A percentile compares a stretch with the other conserved stretches of the same genome.
Conservation (phyloP, 2,329 filamentous ascomycete genomes). For the Verticillium alfalfae region DNA sequence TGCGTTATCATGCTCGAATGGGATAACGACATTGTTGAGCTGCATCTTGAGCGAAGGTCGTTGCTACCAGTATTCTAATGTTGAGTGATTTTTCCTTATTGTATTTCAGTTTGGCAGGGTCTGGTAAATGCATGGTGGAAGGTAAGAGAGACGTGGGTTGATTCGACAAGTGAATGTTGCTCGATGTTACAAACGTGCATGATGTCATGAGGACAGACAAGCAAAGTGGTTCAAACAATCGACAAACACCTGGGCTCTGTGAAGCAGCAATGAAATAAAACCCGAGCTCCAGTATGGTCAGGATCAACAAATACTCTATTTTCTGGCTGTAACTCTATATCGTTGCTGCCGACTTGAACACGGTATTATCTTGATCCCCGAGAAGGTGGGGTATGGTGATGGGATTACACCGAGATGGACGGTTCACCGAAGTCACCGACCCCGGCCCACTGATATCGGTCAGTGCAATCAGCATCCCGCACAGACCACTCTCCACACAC, state of each 20-base stretch:
- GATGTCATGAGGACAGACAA: background rate
- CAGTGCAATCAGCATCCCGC: background rate
- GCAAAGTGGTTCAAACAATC: too few species aligned
- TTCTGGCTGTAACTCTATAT: background rate
- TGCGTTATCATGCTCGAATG: background rate
- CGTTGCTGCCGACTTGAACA: background rate
- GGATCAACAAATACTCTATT: background rate
- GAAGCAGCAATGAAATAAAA: too few species aligned
- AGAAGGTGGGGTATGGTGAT: background rate
- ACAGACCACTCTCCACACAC: background rate
- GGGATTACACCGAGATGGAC: background rate
- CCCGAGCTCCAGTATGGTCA: background rate
- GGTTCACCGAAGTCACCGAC: background rate
- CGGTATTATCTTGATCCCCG: background rate
- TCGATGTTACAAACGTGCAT: background rate
- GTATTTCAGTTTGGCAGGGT: background rate
- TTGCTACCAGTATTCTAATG: background rate
- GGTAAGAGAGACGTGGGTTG: too few species aligned
- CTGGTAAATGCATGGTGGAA: too few species aligned
- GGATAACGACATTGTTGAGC: conserved; percentile 2
- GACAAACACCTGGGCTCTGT: too few species aligned
- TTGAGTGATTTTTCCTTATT: background rate
- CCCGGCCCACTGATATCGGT: background rate
- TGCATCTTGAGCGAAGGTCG: background rate
- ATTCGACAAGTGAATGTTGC: background rate